phyloP scores from a whole-genome alignment of 2,329 filamentous ascomycete genomes.

The Verticillium zaregamsianum region DNA sequence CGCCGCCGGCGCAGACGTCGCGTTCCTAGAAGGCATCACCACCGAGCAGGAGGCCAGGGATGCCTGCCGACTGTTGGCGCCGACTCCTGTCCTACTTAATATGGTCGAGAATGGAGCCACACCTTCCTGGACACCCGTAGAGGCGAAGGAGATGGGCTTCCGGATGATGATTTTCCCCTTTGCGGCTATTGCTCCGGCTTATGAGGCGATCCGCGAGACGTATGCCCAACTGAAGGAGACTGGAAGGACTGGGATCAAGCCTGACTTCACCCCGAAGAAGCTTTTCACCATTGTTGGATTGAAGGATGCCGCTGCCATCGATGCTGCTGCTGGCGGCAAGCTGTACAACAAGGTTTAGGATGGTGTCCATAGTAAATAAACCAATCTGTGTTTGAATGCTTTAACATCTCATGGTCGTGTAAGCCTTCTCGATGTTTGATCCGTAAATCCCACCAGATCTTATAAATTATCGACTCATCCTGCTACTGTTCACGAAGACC shows the following conservation, averaged over 20 bases:
- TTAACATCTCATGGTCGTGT: too few relatives aligned
- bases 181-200: conserved; percentile 42
- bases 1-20: conserved; percentile 53
- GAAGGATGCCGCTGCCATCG: conserved; percentile 45
- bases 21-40: conserved; percentile 55
- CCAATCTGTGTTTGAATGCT: too few relatives aligned
- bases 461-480: too few relatives aligned
- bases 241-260: conserved; percentile 31
- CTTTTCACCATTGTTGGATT: conserved; percentile 50
- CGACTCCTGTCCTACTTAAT: conserved; percentile 51
- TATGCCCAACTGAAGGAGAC: conserved; percentile 30
- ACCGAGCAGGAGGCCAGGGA: conserved; percentile 43
- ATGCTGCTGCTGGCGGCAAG: conserved; percentile 19
- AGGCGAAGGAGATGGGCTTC: conserved; percentile 53
- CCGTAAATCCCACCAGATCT: too few relatives aligned
- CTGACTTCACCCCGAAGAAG: conserved; percentile 39
- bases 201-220: conserved; percentile 33
- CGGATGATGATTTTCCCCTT: conserved; percentile 55
- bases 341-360: conserved; percentile 7
- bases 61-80: conserved; percentile 41
- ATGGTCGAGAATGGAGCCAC: conserved; percentile 53
- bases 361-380: too few relatives aligned
- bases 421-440: too few relatives aligned
- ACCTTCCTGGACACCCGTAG: conserved; percentile 45
- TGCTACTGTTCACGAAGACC: too few relatives aligned